Conservation (phyloP, 176 grass and related monocot species). For the Triticum timopheevii region DNA sequence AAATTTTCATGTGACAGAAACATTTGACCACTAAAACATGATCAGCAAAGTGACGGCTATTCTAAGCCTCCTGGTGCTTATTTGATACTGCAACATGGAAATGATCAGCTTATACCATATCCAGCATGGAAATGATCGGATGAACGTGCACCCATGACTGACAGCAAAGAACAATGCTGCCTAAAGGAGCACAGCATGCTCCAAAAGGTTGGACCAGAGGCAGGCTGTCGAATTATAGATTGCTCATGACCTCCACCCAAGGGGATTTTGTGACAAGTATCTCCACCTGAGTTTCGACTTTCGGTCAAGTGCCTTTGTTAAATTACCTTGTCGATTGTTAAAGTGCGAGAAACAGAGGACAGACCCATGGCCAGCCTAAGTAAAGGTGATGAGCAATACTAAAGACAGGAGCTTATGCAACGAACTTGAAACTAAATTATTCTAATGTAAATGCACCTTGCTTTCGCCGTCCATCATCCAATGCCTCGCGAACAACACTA, state of each 20-base stretch:
- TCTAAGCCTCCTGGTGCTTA: not conserved
- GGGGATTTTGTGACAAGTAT: not conserved
- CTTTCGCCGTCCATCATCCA: not conserved
- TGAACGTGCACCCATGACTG: constrained; percentile 16
- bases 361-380: not conserved
- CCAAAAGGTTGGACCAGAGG: not conserved
- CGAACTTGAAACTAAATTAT: not conserved
- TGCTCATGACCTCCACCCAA: not conserved
- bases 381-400: not conserved
- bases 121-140: not conserved
- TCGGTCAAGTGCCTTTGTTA: not conserved
- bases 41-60: not conserved
- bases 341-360: not conserved
- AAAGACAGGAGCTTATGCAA: not conserved
- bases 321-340: not conserved
- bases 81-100: not conserved
- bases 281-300: not conserved
- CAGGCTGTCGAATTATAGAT: not conserved
- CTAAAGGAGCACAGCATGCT: not conserved
- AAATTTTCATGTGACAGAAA: not conserved
- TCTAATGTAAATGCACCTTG: not conserved
- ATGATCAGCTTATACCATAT: not conserved
- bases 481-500: not conserved
- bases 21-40: too few species aligned
- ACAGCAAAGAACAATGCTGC: not conserved